These are phyloP conservation scores for Epithele typhae DNA, from an alignment of 768 basidiomycete genomes.

Conservation along the genomic window DNA sequence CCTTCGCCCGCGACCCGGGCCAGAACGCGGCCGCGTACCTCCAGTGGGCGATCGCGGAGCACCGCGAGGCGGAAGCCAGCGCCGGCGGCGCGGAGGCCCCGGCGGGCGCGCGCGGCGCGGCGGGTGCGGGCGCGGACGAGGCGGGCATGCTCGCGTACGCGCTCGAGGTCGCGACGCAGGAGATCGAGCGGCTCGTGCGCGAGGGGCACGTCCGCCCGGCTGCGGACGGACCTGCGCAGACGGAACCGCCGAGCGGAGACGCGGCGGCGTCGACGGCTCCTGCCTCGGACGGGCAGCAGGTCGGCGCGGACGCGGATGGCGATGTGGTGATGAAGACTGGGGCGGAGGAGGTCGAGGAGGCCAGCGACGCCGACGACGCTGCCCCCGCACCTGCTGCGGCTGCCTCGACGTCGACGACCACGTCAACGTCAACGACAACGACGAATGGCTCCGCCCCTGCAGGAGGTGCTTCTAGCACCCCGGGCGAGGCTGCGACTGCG, in stretches of 20 bases:
- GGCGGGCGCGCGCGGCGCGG: slow-evolving; percentile 22
- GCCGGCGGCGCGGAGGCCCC: slow-evolving; percentile 6
- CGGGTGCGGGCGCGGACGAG: slow-evolving; percentile 46
- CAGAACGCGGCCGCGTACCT: slow-evolving; percentile 26
- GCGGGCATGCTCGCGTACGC: slow-evolving; percentile 50
- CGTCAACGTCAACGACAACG: neutral
- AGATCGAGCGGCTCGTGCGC: slow-evolving; percentile 43
- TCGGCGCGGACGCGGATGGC: neutral
- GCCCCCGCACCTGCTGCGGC: neutral
- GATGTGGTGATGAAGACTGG: slow-evolving; percentile 4
- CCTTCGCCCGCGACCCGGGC: slow-evolving; percentile 29
- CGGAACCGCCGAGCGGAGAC: slow-evolving; percentile 5
- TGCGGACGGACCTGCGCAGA: slow-evolving; percentile 14
- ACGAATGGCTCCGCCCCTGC: no score
- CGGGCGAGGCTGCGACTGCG: neutral
- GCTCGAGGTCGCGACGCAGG: slow-evolving; percentile 51
- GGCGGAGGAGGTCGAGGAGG: no score
- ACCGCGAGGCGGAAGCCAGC: slow-evolving; percentile 23
- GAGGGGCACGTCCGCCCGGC: slow-evolving; percentile 14
- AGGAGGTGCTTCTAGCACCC: no score
- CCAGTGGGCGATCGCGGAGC: slow-evolving; percentile 26
- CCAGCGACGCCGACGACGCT: slow-evolving; percentile 1
- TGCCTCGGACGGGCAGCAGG: neutral
- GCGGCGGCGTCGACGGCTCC: neutral
- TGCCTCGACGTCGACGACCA: neutral